These are phyloP conservation scores for Trichoderma sp. DNA, from an alignment of 2,329 filamentous ascomycete genomes.

Conservation along the genomic window DNA sequence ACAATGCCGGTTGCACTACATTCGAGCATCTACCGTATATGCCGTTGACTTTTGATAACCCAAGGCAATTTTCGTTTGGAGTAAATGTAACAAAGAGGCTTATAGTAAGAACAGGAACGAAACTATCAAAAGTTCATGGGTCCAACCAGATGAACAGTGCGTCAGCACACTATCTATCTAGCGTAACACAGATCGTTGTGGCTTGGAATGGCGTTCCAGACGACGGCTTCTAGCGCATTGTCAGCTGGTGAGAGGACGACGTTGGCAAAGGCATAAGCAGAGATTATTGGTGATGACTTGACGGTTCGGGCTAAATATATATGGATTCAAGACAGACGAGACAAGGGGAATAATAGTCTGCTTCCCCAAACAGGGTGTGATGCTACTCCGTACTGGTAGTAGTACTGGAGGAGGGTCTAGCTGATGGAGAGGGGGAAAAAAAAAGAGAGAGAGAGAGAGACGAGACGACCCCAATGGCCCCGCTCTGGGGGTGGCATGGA, in stretches of 20 bases:
- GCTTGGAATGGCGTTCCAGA: not conserved
- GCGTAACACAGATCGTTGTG: not conserved
- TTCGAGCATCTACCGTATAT: not conserved
- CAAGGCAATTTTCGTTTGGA: not conserved
- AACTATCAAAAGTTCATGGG: not conserved
- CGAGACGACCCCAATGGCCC: not conserved
- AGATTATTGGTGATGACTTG: not conserved
- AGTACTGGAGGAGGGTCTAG: not conserved
- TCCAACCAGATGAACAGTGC: not conserved
- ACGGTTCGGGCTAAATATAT: not conserved
- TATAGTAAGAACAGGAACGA: not conserved
- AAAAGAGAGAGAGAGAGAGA: not conserved
- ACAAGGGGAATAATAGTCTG: not conserved
- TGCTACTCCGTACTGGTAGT: no score
- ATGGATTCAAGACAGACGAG: not conserved
- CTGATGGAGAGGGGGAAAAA: not conserved
- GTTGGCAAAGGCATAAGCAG: not conserved
- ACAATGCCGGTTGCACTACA: not conserved
- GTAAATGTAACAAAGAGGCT: not conserved
- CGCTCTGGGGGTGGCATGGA: not conserved
- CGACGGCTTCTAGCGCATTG: not conserved
- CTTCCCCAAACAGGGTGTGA: not conserved
- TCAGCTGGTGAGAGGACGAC: not conserved
- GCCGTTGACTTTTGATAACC: no score
- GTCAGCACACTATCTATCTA: constrained; percentile 1